These are phyloP conservation scores for Heracleum sosnowskyi DNA, from an alignment of 129 eudicot genomes.

Conservation along the genomic window DNA sequence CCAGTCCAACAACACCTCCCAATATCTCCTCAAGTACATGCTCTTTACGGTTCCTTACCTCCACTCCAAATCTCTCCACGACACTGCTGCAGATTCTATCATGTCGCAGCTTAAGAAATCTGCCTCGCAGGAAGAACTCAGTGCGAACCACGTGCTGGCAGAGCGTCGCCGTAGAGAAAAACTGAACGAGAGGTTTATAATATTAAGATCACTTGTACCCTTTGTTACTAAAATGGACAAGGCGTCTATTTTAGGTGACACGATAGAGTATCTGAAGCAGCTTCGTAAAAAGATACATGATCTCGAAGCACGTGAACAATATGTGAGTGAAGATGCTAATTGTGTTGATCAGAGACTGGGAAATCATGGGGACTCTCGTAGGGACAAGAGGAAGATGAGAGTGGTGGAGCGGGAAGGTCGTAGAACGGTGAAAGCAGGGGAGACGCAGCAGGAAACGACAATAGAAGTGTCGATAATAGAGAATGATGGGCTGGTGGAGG, in stretches of 20 bases:
- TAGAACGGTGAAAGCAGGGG: conserved; percentile 11
- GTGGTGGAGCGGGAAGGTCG: conserved; percentile 24
- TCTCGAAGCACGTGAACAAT: conserved; percentile 36
- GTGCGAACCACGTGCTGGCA: conserved; percentile 63
- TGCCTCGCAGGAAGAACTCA: conserved; percentile 45
- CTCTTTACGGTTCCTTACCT: conserved; percentile 73
- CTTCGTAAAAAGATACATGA: conserved; percentile 48
- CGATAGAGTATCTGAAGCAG: conserved; percentile 88
- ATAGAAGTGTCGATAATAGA: conserved; percentile 93
- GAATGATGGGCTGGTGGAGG: conserved; percentile 81
- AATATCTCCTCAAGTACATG: conserved; percentile 57
- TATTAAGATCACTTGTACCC: conserved; percentile 60
- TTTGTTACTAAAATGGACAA: conserved; percentile 89
- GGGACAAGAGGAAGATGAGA: conserved; percentile 43
- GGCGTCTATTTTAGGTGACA: conserved; percentile 85
- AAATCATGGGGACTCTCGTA: background rate
- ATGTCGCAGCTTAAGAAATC: conserved; percentile 21
- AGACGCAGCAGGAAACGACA: conserved; percentile 7
- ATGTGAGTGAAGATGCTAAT: conserved; percentile 1
- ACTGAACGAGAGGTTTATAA: conserved; percentile 68
- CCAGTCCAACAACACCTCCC: conserved; percentile 33
- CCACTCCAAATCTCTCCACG: conserved; percentile 30
- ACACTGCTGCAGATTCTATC: background rate
- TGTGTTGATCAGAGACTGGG: conserved; percentile 9
- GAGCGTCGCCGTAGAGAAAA: conserved; percentile 89